These are phyloP conservation scores for Entophlyctis luteolus DNA, from an alignment of 192 early-diverging fungal species.

Conservation along the genomic window DNA sequence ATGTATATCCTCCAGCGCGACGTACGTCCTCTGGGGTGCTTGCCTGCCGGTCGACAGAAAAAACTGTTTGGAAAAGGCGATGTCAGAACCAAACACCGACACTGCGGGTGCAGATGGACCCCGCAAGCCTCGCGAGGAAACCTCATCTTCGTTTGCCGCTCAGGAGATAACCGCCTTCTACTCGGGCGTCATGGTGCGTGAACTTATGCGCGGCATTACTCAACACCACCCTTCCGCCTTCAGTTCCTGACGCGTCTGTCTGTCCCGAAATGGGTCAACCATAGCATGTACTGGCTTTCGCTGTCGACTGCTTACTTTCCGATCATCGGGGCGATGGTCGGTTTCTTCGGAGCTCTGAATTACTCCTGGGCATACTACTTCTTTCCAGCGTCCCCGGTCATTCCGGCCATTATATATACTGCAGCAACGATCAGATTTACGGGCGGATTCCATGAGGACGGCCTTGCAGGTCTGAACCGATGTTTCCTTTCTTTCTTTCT, in stretches of 20 bases:
- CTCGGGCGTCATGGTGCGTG: constrained; percentile 20
- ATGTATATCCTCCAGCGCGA: too few relatives aligned
- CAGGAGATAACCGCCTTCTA: constrained; percentile 27
- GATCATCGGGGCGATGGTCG: constrained; percentile 31
- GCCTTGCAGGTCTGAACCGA: constrained; percentile 10
- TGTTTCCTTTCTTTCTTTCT: neutral
- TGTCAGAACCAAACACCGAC: too few relatives aligned
- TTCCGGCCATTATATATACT: constrained; percentile 23
- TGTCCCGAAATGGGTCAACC: constrained; percentile 32
- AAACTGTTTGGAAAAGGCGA: too few relatives aligned
- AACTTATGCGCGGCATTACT: neutral
- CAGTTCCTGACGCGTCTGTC: constrained; percentile 31
- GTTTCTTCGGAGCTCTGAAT: constrained; percentile 4
- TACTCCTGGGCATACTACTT: constrained; percentile 23
- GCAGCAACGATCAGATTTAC: constrained; percentile 26
- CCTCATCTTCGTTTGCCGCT: constrained; percentile 9
- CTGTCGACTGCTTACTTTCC: constrained; percentile 29
- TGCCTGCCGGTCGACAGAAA: too few relatives aligned
- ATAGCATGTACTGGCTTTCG: constrained; percentile 31
- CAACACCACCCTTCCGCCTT: neutral
- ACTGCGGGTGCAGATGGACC: too few relatives aligned
- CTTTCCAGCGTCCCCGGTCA: constrained; percentile 1
- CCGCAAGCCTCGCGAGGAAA: neutral
- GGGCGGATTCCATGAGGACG: constrained; percentile 34
- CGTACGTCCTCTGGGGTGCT: too few relatives aligned